Conservation (phyloP, 352 stramenopile genomes). For the Saprolegnia diclina region DNA sequence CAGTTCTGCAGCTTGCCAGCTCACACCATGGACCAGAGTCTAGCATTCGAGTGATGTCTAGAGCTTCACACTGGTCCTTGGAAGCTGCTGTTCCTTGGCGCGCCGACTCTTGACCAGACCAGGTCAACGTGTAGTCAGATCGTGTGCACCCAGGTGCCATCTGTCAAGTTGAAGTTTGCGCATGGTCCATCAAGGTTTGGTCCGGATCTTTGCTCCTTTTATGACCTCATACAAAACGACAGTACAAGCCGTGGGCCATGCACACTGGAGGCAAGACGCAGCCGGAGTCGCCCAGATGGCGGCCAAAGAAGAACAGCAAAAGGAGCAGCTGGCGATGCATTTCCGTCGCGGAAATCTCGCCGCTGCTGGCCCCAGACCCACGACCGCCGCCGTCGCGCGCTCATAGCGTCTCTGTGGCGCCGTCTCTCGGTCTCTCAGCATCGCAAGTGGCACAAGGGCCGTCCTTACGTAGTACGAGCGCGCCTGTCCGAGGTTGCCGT, state of each 20-base stretch:
- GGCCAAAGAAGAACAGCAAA: not conserved
- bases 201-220: constrained; percentile 6
- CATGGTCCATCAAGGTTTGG: not conserved
- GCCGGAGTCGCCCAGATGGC: not conserved
- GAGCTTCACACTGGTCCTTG: too few relatives aligned
- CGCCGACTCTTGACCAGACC: not conserved
- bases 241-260: not conserved
- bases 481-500: constrained; percentile 1
- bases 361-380: not conserved
- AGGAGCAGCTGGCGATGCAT: not conserved
- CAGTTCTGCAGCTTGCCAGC: too few relatives aligned
- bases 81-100: not conserved
- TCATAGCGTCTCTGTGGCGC: too few relatives aligned
- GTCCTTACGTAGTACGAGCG: not conserved
- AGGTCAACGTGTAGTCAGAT: constrained; percentile 7
- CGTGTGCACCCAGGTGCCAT: constrained; percentile 2
- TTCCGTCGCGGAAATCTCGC: not conserved
- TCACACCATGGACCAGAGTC: too few relatives aligned
- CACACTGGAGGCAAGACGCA: not conserved
- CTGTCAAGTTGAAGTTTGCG: constrained; percentile 7
- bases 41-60: too few relatives aligned
- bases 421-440: not conserved
- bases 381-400: not conserved
- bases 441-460: not conserved
- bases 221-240: not conserved